Evolutionary conservation across 192 early-diverging fungal species (phyloP).

Genomic region (Entomortierella parvispora): DNA sequence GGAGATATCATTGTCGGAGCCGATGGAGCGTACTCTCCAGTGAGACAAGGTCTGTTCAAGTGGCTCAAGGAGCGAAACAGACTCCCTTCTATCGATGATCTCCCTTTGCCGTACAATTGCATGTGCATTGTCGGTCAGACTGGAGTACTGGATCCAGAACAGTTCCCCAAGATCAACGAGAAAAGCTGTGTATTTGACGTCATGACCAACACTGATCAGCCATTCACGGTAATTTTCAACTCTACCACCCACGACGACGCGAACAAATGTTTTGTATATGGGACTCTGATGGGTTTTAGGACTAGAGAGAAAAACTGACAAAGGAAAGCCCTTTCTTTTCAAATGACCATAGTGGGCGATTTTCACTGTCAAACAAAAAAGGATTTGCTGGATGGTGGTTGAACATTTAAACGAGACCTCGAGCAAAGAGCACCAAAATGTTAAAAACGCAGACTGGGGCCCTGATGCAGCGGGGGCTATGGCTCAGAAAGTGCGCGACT

Average conservation of each 20-base stretch:
- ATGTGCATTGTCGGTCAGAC: slow-evolving; percentile 5
- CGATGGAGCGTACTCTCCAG: slow-evolving; percentile 21
- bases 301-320: no score
- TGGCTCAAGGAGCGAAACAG: background rate
- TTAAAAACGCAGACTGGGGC: slow-evolving; percentile 10
- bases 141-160: background rate
- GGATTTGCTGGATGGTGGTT: slow-evolving; percentile 11
- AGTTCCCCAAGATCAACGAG: background rate
- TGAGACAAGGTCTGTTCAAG: slow-evolving; percentile 18
- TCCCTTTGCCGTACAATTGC: background rate
- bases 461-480: slow-evolving; percentile 11
- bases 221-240: no score
- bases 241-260: background rate
- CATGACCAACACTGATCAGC: no score
- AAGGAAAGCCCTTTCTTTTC: background rate
- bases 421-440: background rate
- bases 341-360: slow-evolving; percentile 7
- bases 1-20: slow-evolving; percentile 33
- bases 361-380: background rate
- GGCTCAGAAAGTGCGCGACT: slow-evolving; percentile 3
- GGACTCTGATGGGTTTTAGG: no score
- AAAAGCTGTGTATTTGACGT: no score
- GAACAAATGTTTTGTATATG: no score
- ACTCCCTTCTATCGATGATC: background rate
- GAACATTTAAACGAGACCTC: background rate